Evolutionary conservation across 805 yeast genomes (phyloP), one percentile per base, ranked within the genome.

Genomic region (Saccharomycopsis selenospora): DNA sequence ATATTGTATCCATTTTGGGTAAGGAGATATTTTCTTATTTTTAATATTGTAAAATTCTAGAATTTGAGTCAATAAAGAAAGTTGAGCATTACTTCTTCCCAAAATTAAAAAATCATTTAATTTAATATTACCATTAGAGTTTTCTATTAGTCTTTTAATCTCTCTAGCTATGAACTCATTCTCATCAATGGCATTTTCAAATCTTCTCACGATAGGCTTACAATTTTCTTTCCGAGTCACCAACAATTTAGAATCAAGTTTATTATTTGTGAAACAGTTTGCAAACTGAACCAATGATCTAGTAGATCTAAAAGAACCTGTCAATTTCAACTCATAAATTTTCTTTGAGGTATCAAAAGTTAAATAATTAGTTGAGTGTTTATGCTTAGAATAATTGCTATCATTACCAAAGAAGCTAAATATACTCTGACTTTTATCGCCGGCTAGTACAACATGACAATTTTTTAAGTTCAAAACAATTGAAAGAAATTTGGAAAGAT

Each of bases 351-450:
- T 33, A 6, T 33, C 18, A 6, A 33, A 14, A 10, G 38, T 33
- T 4, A 33, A 17, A 14, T 33, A 33, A 14, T 33, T 20, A 33
- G 38, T 55, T 41, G n/a, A n/a, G n/a, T n/a, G n/a, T n/a, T n/a
- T n/a, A n/a, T n/a, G n/a, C n/a, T n/a, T n/a, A n/a, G n/a, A n/a
- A n/a, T n/a, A n/a, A 11, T 28, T n/a, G 10, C 68, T 67, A 40
- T 68, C 66, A 0, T 81, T 68, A 0, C 87, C 86, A 36, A 82
- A 58, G 59, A 85, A 85, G 25, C 71, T 79, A 59, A 81, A 85
- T 25, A 85, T 80, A 46, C 84, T 72, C 62, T 85, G 91, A 59
- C 78, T 71, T 1, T 79, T 75, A 62, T 85, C 91, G 1, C 90
- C 90, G 3, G 88, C 82, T 17, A 84, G 61, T 1, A 82, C 73